Percentiles rank a stretch among this genome's conserved stretches.
Evolutionary conservation across 768 basidiomycete species (phyloP).

Genomic region (Obba rivulosa): DNA sequence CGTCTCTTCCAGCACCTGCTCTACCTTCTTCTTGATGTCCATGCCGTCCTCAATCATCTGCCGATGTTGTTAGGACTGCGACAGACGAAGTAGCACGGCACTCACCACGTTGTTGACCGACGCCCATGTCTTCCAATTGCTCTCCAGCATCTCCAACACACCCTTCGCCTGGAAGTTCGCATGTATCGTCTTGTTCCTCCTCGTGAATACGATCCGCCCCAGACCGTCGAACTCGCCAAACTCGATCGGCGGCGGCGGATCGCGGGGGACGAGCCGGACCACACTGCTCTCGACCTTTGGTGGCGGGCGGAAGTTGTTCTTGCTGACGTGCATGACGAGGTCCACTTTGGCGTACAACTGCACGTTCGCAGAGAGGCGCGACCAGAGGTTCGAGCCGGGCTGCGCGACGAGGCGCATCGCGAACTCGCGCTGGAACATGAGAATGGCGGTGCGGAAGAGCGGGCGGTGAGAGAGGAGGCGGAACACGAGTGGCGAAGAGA

Average conservation of each 20-base stretch:
- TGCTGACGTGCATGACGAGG: slow-evolving; percentile 93
- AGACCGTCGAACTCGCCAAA: slow-evolving; percentile 99
- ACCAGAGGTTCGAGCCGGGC: slow-evolving; percentile 85
- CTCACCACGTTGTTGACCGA: slow-evolving; percentile 70
- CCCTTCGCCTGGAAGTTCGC: slow-evolving; percentile 93
- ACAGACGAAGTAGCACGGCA: slow-evolving; percentile 16
- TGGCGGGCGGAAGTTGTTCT: slow-evolving; percentile 94
- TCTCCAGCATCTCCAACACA: slow-evolving; percentile 90
- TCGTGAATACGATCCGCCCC: slow-evolving; percentile 81
- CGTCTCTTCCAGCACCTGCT: slow-evolving; percentile 65
- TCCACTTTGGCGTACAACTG: slow-evolving; percentile 97
- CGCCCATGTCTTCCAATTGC: slow-evolving; percentile 91
- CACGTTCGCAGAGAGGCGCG: slow-evolving; percentile 91
- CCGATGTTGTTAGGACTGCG: background rate
- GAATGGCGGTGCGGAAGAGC: slow-evolving; percentile 86
- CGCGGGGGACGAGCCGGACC: slow-evolving; percentile 83
- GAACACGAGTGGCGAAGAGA: slow-evolving; percentile 96
- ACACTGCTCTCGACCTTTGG: slow-evolving; percentile 94
- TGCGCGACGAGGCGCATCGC: slow-evolving; percentile 86
- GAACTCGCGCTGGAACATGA: slow-evolving; percentile 99
- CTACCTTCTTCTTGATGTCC: slow-evolving; percentile 65
- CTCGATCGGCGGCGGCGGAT: slow-evolving; percentile 92
- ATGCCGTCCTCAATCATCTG: slow-evolving; percentile 69
- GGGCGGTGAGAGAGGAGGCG: slow-evolving; percentile 95
- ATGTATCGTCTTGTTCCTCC: slow-evolving; percentile 86